Percentiles rank a stretch among this genome's conserved stretches.
Evolutionary conservation across 371 early-diverging fungal species (phyloP).

Genomic region (Paramicrosporidium saccamoebae): DNA sequence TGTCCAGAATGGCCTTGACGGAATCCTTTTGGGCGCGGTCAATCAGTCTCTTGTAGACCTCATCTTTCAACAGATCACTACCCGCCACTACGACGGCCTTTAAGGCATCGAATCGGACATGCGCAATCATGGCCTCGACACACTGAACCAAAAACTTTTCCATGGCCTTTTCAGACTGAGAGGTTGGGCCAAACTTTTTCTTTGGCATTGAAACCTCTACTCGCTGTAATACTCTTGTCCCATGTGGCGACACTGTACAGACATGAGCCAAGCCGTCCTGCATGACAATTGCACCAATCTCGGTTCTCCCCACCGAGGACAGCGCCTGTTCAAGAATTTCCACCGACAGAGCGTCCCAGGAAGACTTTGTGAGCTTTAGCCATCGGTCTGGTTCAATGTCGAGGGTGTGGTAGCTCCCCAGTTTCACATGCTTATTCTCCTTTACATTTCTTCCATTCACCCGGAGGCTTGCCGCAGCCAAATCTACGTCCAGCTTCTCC

Average conservation of each 20-base stretch:
- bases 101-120: constrained; percentile 51
- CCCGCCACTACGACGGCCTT: constrained; percentile 75
- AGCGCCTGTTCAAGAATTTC: constrained; percentile 54
- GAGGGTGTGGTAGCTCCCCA: constrained; percentile 77
- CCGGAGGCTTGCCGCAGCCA: constrained; percentile 37
- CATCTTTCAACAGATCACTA: too few relatives aligned
- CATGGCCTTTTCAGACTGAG: constrained; percentile 53
- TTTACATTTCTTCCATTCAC: constrained; percentile 53
- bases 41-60: too few relatives aligned
- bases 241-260: constrained; percentile 61
- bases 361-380: constrained; percentile 47
- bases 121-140: constrained; percentile 44
- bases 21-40: constrained; percentile 19
- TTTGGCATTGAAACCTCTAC: constrained; percentile 65
- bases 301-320: too few relatives aligned
- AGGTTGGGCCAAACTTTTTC: constrained; percentile 56
- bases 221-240: constrained; percentile 75
- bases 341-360: constrained; percentile 71
- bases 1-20: constrained; percentile 37
- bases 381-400: constrained; percentile 62
- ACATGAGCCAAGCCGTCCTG: constrained; percentile 79
- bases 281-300: constrained; percentile 70
- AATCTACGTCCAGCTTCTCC: constrained; percentile 60
- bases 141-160: constrained; percentile 37
- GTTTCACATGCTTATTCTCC: constrained; percentile 67